phyloP scores from a whole-genome alignment of 192 early-diverging fungal species.

The Coemansia sp. region DNA sequence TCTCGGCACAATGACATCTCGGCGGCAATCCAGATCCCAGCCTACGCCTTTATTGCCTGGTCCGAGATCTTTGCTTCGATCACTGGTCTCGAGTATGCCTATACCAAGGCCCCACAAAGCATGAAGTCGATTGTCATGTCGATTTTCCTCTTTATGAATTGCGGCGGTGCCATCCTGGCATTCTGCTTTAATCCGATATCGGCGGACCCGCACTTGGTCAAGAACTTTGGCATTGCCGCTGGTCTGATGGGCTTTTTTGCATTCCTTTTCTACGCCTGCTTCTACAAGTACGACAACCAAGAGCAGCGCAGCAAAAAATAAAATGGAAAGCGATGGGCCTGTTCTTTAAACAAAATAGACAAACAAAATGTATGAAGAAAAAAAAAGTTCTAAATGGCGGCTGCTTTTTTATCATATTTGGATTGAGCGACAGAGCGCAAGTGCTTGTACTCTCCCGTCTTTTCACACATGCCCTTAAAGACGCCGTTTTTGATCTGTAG shows the following conservation, averaged over 20 bases:
- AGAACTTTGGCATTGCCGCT: constrained; percentile 18
- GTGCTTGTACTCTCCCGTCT: constrained; percentile 71
- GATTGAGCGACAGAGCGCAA: constrained; percentile 43
- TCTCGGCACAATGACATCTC: constrained; percentile 57
- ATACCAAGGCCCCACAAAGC: constrained; percentile 59
- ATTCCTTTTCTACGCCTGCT: constrained; percentile 25
- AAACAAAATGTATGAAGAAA: neutral
- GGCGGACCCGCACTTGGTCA: constrained; percentile 56
- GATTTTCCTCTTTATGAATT: constrained; percentile 63
- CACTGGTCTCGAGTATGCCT: constrained; percentile 69
- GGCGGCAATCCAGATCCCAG: constrained; percentile 58
- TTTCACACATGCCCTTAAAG: constrained; percentile 71
- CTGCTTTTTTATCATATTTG: neutral
- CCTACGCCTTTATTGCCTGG: constrained; percentile 61
- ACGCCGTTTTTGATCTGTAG: constrained; percentile 50
- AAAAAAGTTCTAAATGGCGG: neutral
- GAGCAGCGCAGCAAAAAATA: neutral
- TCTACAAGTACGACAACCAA: constrained; percentile 26
- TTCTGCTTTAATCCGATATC: constrained; percentile 60
- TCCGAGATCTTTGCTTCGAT: constrained; percentile 72
- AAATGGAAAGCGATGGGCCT: neutral
- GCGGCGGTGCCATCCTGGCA: constrained; percentile 56
- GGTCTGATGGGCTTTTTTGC: constrained; percentile 25
- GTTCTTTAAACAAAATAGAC: neutral
- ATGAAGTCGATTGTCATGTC: constrained; percentile 74